Base-by-base conservation (phyloP, 2,329 filamentous ascomycete genomes). In the Neonectria neomacrospora region DNA sequence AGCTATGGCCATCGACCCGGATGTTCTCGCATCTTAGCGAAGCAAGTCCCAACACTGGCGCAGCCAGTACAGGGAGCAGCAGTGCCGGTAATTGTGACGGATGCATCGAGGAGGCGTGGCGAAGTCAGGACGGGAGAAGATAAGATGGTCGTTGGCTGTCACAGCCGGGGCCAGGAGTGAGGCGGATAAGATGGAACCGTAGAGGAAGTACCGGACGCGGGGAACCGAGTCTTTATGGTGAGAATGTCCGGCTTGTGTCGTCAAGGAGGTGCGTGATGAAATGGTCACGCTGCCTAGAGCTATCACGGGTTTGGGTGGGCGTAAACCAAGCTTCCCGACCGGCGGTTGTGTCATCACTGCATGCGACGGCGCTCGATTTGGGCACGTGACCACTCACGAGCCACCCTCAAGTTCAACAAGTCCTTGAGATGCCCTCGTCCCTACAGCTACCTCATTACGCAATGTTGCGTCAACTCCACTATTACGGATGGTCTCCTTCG, bases 11-110 rank as follows among this genome's bases (percentile, higher is more conserved):
- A 67, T 89, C 85, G 1, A 87, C 82, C 4, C 83, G 78, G 32
- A 93, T 81, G 53, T 89, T 82, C 20, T 85, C 81, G 82, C 91
- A 94, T 66, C 86, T 78, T 58, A 92, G 79, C 67, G 82, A 86
- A 44, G 85, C 81, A 14, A 81, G 76, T 10, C 77, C 77, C 3
- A 81, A 74, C 2, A 75, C 66, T 16, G 80, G 75, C 22, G 78
- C 71, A 16, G 81, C 70, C 44, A 81, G 73, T 14, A 81, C 72
- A 26, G 75, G 68, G 20, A 84, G 65, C 32, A 81, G 61, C 34
- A 81, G 62, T 53, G 76, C 75, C 59, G 78, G 75, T 56, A 77
- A 63, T 64, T 77, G 77, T 54, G 78, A 75, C 63, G 77, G 74
- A 74, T 78, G 78, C 81, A 83, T 83, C 66, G 70, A 66, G 71